Evolutionary conservation across 2,329 filamentous ascomycete species (phyloP), one percentile per base, ranked within the genome.

Genomic region (Apiospora phragmitis): DNA sequence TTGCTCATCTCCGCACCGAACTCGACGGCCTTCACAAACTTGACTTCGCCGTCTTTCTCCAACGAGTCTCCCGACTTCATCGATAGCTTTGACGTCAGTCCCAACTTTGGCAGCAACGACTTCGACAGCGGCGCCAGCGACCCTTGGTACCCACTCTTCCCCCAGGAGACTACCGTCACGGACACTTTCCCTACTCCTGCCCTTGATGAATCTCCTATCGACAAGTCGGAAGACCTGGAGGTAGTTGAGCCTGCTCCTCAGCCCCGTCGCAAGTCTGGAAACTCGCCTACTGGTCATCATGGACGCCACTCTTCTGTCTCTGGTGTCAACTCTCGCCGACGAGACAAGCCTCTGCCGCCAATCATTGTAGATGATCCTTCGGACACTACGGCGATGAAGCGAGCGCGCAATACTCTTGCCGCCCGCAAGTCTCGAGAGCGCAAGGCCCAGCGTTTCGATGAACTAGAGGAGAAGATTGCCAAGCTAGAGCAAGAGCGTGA

Each of bases 401-500:
- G 95, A 80, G 95, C 94, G 68, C 92, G 94, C 75, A 98, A 98
- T 81, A 97, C 94, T 11, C 89, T 97, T 80, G 95, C 95, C 24
- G 95, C 95, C 77, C 94, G 95, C 75, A 97, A 97, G 84, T 97
- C 94, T 71, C 92, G 95, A 68, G 92, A 94, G 78, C 92, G 94
- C 75, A 97, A 97, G 85, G 90, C 93, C 70, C 87, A 92, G 79
- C 89, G 91, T 75, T 86, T 95, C 72, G 91, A 93, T 70, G 89
- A 91, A 71, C 86, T 97, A 65, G 93, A 97, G 84, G 87, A 88
- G 49, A 86, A 89, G 77, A 94, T 97, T 77, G 86, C 85, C 24
- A 90, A 92, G 79, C 84, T 95, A 38, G 87, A 91, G 80, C 85
- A 87, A 51, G 90, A 91, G 79, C 86, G 89, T 76, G 89, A 90